phyloP scores from a whole-genome alignment of 257 asterid species.

The Schizonepeta tenuifolia region DNA sequence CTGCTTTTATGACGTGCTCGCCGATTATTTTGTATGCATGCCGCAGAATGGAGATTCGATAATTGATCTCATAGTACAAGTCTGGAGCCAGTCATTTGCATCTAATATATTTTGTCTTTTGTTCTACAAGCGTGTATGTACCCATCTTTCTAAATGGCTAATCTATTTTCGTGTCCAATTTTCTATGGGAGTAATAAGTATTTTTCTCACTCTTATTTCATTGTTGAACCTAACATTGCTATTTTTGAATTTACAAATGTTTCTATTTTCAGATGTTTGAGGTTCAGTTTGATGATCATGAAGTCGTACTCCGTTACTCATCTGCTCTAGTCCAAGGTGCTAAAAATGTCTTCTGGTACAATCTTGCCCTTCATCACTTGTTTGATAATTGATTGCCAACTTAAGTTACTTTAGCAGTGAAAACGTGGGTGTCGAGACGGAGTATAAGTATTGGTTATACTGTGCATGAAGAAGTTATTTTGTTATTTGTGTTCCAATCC shows the following conservation, averaged over 20 bases:
- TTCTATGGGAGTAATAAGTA: slow-evolving; percentile 1
- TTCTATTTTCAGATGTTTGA: slow-evolving; percentile 68
- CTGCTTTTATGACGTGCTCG: slow-evolving; percentile 76
- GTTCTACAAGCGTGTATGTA: slow-evolving; percentile 84
- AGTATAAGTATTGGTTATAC: not conserved
- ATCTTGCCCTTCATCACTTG: slow-evolving; percentile 22
- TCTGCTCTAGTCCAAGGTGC: slow-evolving; percentile 91
- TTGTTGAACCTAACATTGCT: slow-evolving; percentile 9
- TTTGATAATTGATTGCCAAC: slow-evolving; percentile 20
- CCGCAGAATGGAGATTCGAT: slow-evolving; percentile 63
- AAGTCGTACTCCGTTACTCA: slow-evolving; percentile 72
- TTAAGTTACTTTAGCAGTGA: not conserved
- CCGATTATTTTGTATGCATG: slow-evolving; percentile 64
- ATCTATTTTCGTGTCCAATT: not conserved
- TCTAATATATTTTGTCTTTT: slow-evolving; percentile 72
- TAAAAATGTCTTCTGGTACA: slow-evolving; percentile 90
- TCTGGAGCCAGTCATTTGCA: slow-evolving; percentile 90
- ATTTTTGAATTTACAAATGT: not conserved
- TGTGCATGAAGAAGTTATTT: not conserved
- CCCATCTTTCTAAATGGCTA: not conserved
- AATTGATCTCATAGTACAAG: slow-evolving; percentile 52
- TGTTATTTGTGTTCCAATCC: not conserved
- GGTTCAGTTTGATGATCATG: slow-evolving; percentile 69
- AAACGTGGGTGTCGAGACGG: too few species aligned
- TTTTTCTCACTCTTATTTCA: not conserved